A percentile compares a stretch with the other conserved stretches of the same genome.
Evolutionary conservation across 2,329 filamentous ascomycete species (phyloP).

Genomic region (Sporothrix schenckii): DNA sequence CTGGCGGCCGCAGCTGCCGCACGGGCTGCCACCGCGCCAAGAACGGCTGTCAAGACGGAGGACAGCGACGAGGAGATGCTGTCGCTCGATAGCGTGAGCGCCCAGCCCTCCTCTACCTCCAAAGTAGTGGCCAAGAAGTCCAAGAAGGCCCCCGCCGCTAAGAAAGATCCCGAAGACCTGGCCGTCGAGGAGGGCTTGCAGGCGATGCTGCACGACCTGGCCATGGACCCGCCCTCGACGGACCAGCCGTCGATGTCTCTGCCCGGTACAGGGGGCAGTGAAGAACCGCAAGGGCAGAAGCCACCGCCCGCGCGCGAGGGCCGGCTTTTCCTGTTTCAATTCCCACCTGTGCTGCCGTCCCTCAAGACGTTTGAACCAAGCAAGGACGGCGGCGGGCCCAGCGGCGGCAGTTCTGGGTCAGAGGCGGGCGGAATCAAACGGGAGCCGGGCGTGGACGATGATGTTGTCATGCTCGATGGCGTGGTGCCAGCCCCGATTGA

Average conservation of each 20-base stretch:
- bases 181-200: slow-evolving; percentile 48
- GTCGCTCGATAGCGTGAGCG: slow-evolving; percentile 23
- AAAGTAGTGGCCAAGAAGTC: slow-evolving; percentile 33
- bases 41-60: slow-evolving; percentile 31
- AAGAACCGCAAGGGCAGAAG: slow-evolving; percentile 23
- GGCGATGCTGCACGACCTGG: slow-evolving; percentile 51
- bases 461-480: slow-evolving; percentile 47
- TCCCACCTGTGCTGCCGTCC: slow-evolving; percentile 64
- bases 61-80: slow-evolving; percentile 37
- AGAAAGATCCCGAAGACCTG: slow-evolving; percentile 47
- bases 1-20: slow-evolving; percentile 27
- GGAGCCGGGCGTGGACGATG: slow-evolving; percentile 45
- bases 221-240: slow-evolving; percentile 38
- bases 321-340: slow-evolving; percentile 65
- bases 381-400: slow-evolving; percentile 1
- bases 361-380: slow-evolving; percentile 44
- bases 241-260: background rate
- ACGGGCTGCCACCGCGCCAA: background rate
- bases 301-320: slow-evolving; percentile 48
- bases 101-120: slow-evolving; percentile 20
- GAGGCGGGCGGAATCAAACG: slow-evolving; percentile 44
- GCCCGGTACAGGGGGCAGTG: background rate
- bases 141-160: slow-evolving; percentile 39
- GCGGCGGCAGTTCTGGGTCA: slow-evolving; percentile 6
- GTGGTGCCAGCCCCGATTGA: slow-evolving; percentile 45